Conservation (phyloP, 2,329 filamentous ascomycete genomes). For the Hypoxylon sp. region DNA sequence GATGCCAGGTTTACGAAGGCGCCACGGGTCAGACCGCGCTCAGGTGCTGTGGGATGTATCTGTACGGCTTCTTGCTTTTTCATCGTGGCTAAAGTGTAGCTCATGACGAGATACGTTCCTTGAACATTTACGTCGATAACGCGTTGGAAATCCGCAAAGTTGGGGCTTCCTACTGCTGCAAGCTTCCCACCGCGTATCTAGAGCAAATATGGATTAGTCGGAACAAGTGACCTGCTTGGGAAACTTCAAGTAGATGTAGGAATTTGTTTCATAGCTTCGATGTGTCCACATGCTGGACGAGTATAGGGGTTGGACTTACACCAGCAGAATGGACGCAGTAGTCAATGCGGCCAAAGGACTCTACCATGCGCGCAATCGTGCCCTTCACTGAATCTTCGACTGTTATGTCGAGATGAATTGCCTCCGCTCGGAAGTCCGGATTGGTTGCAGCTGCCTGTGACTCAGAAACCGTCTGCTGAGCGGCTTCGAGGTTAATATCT, state of each 20-base stretch:
- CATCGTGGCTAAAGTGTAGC: constrained; percentile 23
- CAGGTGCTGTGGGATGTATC: neutral
- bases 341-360: constrained; percentile 42
- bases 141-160: neutral
- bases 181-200: neutral
- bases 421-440: constrained; percentile 34
- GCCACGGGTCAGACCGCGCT: constrained; percentile 26
- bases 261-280: neutral
- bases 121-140: constrained; percentile 27
- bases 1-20: constrained; percentile 32
- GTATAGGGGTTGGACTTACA: constrained; percentile 13
- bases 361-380: constrained; percentile 26
- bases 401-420: constrained; percentile 36
- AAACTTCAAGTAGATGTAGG: too few species aligned
- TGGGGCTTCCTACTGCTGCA: neutral
- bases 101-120: constrained; percentile 36
- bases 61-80: constrained; percentile 25
- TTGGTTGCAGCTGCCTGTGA: constrained; percentile 27
- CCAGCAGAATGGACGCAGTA: constrained; percentile 44
- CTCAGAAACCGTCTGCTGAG: constrained; percentile 31
- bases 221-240: too few species aligned
- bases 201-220: neutral
- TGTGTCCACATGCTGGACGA: neutral
- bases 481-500: constrained; percentile 40
- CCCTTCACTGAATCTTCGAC: constrained; percentile 32